Evolutionary conservation across 257 asterid species (phyloP), one percentile per base, ranked within the genome.

Genomic region (Perilla frutescens): DNA sequence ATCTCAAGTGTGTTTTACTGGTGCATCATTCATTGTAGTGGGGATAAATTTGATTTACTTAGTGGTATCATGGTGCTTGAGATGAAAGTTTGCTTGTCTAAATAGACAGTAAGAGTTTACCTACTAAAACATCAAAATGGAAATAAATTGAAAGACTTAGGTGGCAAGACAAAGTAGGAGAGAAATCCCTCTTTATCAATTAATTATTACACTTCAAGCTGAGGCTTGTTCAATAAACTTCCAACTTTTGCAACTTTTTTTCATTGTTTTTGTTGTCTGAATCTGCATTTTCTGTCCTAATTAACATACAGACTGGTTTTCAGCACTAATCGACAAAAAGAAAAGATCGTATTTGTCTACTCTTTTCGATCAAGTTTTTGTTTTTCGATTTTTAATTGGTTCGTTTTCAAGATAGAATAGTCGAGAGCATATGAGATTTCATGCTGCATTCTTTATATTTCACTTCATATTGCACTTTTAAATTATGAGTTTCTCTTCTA

Each of bases 101-200:
- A 51, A 66, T 71, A 70, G 93, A 84, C 76, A 82, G 77, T 71
- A 77, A 88, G 62, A 75, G 62, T 73, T 85, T 71, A 88, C 88
- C 93, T 63, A 84, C 84, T 68, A 61, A 59, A 13, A 66, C 60
- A 47, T 49, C 7, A 70, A 75, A 60, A 50, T 50, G 29, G 62
- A 68, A 73, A 51, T 69, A 71, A 70, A 31, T 72, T 63, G 72
- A 82, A 83, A 86, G 85, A 76, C 91, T 84, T 87, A 78, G 70
- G 68, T 81, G 77, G 74, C 81, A 89, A 91, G 97, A 82, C 81
- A 82, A 80, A 81, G 81, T 77, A 82, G 84, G 84, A 79, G 76
- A 79, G 48, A 77, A 78, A 80, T 81, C 84, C 75, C 39, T 62
- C 83, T 82, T 80, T 83, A 70, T 72, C 76, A 79, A 29, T 78